A percentile compares a stretch with the other conserved stretches of the same genome.
Conservation (phyloP, 306 rosid genomes). For the Inga laurina region DNA sequence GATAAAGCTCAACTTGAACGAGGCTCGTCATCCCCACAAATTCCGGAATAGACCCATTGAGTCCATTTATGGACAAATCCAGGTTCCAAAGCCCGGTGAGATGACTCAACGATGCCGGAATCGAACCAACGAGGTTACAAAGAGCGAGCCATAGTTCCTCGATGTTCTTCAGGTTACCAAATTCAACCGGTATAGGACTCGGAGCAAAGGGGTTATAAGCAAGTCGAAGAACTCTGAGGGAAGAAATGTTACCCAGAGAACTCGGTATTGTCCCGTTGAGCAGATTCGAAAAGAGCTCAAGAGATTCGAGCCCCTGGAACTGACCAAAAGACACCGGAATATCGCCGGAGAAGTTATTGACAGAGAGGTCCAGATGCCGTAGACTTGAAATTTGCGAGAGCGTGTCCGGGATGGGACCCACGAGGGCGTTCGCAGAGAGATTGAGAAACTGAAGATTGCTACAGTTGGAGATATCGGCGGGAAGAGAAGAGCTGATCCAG, state of each 20-base stretch:
- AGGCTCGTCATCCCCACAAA: slow-evolving; percentile 41
- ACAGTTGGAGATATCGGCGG: slow-evolving; percentile 41
- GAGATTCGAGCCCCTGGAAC: slow-evolving; percentile 45
- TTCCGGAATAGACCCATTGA: slow-evolving; percentile 56
- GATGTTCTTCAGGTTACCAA: slow-evolving; percentile 57
- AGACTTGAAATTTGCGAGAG: slow-evolving; percentile 51
- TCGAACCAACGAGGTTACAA: slow-evolving; percentile 53
- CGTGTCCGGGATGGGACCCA: slow-evolving; percentile 51
- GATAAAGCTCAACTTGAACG: slow-evolving; percentile 59
- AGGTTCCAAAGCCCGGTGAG: slow-evolving; percentile 48
- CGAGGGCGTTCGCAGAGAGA: slow-evolving; percentile 52
- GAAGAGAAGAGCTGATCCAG: slow-evolving; percentile 39
- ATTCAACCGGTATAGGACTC: slow-evolving; percentile 46
- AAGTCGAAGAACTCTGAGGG: slow-evolving; percentile 48
- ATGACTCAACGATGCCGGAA: slow-evolving; percentile 49
- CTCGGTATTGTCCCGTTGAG: slow-evolving; percentile 52
- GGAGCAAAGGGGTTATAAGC: slow-evolving; percentile 55
- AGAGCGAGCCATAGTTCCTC: slow-evolving; percentile 52
- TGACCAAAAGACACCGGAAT: slow-evolving; percentile 50
- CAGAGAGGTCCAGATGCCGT: slow-evolving; percentile 50
- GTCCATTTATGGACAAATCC: slow-evolving; percentile 55
- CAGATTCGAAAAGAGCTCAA: slow-evolving; percentile 44
- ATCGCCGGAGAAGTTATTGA: slow-evolving; percentile 65
- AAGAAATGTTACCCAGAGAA: slow-evolving; percentile 50
- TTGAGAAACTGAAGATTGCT: slow-evolving; percentile 44